Evolutionary conservation across 176 grass and related monocot species (phyloP), one percentile per base, ranked within the genome.

Genomic region (Aegilops umbellulata): DNA sequence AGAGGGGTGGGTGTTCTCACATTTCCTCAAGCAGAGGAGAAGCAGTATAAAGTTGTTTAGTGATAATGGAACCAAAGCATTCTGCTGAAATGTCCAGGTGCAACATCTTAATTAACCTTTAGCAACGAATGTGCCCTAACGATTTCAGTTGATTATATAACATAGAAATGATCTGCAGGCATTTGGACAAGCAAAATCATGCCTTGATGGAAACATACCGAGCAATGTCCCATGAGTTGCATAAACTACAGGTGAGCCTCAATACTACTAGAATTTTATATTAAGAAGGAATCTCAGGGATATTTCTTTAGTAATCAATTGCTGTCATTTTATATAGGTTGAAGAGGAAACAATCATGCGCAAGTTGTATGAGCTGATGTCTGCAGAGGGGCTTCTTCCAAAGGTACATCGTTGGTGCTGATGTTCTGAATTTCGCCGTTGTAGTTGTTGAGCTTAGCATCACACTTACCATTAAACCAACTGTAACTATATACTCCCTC

Each of bases 341-440:
- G 96, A 95, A 89, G 96, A 98, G 83, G 91, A 98, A 84, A 94
- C 90, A 84, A 84, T 94, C 60, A 98, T 98, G 92, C 84, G 66
- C 10, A 98, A 98, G 49, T 66, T 98, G 60, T 94, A 95, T 44
- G 84, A 91, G 57, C 25, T 89, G 35, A 95, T 98, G 86, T 84
- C 76, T 76, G 78, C 64, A 38, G 84, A 94, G 85, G 91, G 93
- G 17, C 84, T 98, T 80, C 74, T 98, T 86, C 90, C 83, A 76
- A 91, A 95, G 93, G 91, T 95, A 89, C 34, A 49, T 46, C 30
- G 2, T 31, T 90, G 31, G 53, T 74, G 60, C 51, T 76, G 46
- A 15, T 87, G 78, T 62, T 87, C 3, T 38, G 17, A 30, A 53
- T 25, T 34, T n/a, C 2, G 22, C 27, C 30, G 10, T 90, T 75